A percentile compares a stretch with the other conserved stretches of the same genome.
Evolutionary conservation across 352 stramenopile genomes (phyloP).

Genomic region (Phytophthora pisi): DNA sequence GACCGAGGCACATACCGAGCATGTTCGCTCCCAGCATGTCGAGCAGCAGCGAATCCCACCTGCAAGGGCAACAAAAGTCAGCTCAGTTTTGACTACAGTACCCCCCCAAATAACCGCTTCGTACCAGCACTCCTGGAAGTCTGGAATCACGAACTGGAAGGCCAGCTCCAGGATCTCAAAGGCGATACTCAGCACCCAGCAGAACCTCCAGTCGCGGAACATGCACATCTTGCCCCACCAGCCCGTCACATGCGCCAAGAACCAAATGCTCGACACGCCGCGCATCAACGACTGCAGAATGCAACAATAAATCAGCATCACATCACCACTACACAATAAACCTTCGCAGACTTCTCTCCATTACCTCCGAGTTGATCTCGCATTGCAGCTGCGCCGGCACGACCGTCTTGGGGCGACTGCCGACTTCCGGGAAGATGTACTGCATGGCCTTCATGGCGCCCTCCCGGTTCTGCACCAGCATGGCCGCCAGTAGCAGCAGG

Average conservation of each 20-base stretch:
- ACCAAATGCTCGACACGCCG: slow-evolving; percentile 85
- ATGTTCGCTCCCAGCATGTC: slow-evolving; percentile 93
- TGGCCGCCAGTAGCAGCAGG: slow-evolving; percentile 66
- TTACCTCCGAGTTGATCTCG: slow-evolving; percentile 61
- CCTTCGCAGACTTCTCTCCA: too few species aligned
- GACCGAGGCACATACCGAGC: slow-evolving; percentile 86
- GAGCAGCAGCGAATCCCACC: slow-evolving; percentile 93
- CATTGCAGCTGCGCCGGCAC: slow-evolving; percentile 50
- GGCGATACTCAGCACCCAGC: slow-evolving; percentile 89
- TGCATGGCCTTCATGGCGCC: slow-evolving; percentile 71
- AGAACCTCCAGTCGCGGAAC: slow-evolving; percentile 94
- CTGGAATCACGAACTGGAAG: slow-evolving; percentile 89
- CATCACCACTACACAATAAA: background rate
- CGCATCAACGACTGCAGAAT: slow-evolving; percentile 55
- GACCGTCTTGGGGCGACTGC: slow-evolving; percentile 44
- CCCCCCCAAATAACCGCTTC: background rate
- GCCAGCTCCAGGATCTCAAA: slow-evolving; percentile 93
- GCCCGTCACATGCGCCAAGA: slow-evolving; percentile 82
- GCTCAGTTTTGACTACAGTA: background rate
- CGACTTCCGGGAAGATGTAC: slow-evolving; percentile 78
- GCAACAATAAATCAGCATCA: slow-evolving; percentile 5
- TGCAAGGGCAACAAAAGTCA: slow-evolving; percentile 5
- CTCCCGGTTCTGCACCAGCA: slow-evolving; percentile 74
- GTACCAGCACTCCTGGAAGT: slow-evolving; percentile 95
- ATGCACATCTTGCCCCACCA: slow-evolving; percentile 95